phyloP scores from a whole-genome alignment of 768 basidiomycete species.

The Russula sp. region DNA sequence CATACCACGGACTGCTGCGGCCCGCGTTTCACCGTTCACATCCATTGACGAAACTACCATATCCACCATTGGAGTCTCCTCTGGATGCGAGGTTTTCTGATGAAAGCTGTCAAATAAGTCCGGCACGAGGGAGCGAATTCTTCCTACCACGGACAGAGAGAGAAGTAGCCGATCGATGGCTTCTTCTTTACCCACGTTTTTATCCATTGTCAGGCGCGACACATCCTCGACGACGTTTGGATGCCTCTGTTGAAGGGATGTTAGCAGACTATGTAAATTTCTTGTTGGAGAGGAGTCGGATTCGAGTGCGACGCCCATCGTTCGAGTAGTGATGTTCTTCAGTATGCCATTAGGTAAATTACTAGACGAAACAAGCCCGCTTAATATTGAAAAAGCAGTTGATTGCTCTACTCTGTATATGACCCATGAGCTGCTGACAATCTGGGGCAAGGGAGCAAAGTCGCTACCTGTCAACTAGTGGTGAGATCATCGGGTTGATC shows the following conservation, averaged over 20 bases:
- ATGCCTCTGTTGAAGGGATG: conserved; percentile 58
- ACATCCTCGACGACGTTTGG: conserved; percentile 40
- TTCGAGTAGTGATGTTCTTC: conserved; percentile 6
- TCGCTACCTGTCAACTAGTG: conserved; percentile 32
- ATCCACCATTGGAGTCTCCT: conserved; percentile 22
- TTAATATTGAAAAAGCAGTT: neutral
- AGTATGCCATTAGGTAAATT: neutral
- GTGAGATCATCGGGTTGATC: conserved; percentile 42
- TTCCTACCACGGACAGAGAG: conserved; percentile 49
- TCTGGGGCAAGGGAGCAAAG: neutral
- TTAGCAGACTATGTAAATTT: conserved; percentile 35
- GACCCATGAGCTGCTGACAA: neutral
- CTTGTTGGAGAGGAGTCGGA: neutral
- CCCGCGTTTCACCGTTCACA: conserved; percentile 54
- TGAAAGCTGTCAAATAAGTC: neutral
- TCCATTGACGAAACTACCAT: conserved; percentile 50
- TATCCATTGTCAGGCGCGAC: conserved; percentile 33
- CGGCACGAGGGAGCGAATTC: neutral
- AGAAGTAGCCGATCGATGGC: conserved; percentile 47
- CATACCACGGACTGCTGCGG: conserved; percentile 51
- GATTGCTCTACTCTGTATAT: conserved; percentile 8
- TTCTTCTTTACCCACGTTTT: conserved; percentile 30
- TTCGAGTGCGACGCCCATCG: conserved; percentile 19
- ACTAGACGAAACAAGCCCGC: neutral
- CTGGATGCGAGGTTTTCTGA: conserved; percentile 12